Conservation (phyloP, 2,329 filamentous ascomycete species). For the Fusarium sp. region DNA sequence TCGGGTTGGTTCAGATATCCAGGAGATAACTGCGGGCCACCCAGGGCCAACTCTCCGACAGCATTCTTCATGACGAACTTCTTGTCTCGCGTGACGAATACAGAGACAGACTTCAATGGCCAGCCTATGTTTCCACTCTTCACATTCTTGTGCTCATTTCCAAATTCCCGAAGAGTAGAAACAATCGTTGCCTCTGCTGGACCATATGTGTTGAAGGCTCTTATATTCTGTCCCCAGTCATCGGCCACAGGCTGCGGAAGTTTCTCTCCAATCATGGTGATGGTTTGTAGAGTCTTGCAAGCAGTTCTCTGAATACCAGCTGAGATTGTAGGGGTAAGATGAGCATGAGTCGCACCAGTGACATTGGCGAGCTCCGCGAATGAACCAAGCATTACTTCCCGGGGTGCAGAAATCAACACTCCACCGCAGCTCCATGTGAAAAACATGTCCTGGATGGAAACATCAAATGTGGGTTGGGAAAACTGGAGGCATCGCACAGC, state of each 20-base stretch:
- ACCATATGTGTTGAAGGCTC: slow-evolving; percentile 45
- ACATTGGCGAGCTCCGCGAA: slow-evolving; percentile 64
- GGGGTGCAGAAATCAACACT: slow-evolving; percentile 67
- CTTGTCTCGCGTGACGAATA: slow-evolving; percentile 17
- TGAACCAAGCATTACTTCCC: slow-evolving; percentile 67
- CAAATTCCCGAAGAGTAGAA: slow-evolving; percentile 45
- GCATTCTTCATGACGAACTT: slow-evolving; percentile 65
- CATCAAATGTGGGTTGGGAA: slow-evolving; percentile 54
- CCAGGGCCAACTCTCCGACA: slow-evolving; percentile 72
- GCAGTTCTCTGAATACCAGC: slow-evolving; percentile 62
- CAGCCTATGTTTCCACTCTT: slow-evolving; percentile 45
- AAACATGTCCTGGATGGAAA: slow-evolving; percentile 72
- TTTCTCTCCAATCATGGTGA: slow-evolving; percentile 73
- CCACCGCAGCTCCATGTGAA: slow-evolving; percentile 72
- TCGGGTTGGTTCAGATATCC: slow-evolving; percentile 37
- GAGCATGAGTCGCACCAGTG: slow-evolving; percentile 68
- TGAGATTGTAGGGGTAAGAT: slow-evolving; percentile 72
- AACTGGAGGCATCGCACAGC: slow-evolving; percentile 50
- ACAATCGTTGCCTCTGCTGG: slow-evolving; percentile 45
- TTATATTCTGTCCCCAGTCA: slow-evolving; percentile 57
- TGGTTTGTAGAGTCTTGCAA: slow-evolving; percentile 61
- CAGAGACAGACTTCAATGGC: slow-evolving; percentile 28
- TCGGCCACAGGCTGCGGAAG: slow-evolving; percentile 68
- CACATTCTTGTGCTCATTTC: slow-evolving; percentile 33
- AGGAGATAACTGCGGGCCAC: slow-evolving; percentile 61